These are phyloP conservation scores for Penicillium argentinense DNA, from an alignment of 495 filamentous ascomycete species.

Conservation along the genomic window DNA sequence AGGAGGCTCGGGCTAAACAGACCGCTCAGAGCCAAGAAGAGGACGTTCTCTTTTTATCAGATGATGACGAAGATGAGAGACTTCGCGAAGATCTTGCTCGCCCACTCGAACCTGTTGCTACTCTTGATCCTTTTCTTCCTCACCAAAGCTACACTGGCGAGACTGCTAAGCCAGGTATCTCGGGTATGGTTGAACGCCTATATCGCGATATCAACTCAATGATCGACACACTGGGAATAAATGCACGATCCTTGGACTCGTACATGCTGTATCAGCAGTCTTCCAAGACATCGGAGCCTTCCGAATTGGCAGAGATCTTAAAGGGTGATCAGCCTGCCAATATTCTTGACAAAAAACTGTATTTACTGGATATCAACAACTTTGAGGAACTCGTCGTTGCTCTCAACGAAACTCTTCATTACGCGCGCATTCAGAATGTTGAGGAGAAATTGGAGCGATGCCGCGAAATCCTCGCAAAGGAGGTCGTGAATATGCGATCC, in stretches of 20 bases:
- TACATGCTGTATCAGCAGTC: slow-evolving; percentile 62
- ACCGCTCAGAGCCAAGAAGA: slow-evolving; percentile 40
- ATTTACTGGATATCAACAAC: slow-evolving; percentile 66
- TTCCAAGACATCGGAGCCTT: slow-evolving; percentile 56
- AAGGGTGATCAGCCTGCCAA: slow-evolving; percentile 44
- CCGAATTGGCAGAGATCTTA: slow-evolving; percentile 32
- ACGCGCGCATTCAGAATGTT: slow-evolving; percentile 62
- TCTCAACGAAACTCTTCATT: slow-evolving; percentile 57
- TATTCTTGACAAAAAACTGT: slow-evolving; percentile 61
- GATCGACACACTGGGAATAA: slow-evolving; percentile 89
- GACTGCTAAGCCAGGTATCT: slow-evolving; percentile 59
- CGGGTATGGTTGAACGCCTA: slow-evolving; percentile 78
- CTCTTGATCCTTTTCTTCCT: slow-evolving; percentile 62
- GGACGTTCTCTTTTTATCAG: slow-evolving; percentile 46
- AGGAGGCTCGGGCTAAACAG: slow-evolving; percentile 27
- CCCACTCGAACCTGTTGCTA: slow-evolving; percentile 51
- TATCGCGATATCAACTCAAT: slow-evolving; percentile 96
- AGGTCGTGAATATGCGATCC: slow-evolving; percentile 63
- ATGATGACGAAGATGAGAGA: slow-evolving; percentile 64
- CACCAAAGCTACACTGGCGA: slow-evolving; percentile 66
- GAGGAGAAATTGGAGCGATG: slow-evolving; percentile 62
- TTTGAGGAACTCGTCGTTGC: slow-evolving; percentile 58
- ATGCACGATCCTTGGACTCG: slow-evolving; percentile 69
- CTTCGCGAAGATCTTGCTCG: slow-evolving; percentile 57
- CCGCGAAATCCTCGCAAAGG: slow-evolving; percentile 57